Evolutionary conservation across 2,329 filamentous ascomycete species (phyloP), one percentile per base, ranked within the genome.

Genomic region (Aspergillus melleus): DNA sequence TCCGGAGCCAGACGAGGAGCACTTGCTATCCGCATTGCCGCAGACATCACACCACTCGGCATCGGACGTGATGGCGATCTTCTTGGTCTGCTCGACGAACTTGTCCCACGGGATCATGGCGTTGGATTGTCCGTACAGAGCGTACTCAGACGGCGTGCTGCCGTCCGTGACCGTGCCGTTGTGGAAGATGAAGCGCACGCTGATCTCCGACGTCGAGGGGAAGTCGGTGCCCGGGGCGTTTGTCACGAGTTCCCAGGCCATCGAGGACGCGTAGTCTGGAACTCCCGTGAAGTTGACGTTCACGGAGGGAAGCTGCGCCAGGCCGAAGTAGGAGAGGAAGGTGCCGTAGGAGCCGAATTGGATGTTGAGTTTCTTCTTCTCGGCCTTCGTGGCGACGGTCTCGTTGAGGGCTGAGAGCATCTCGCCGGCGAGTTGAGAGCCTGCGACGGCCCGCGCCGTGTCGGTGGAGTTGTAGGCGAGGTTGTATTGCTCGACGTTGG

Each of bases 231-330:
- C 69, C 6, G 70, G 67, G 4, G 70, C 70, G 61, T 85, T 81
- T 46, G 85, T 88, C 67, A 87, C 83, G 22, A 83, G 83, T 80
- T 96, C 93, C 73, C 96, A 93, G 6, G 82, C 82, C 85, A 96
- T 91, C 64, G 87, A 87, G 2, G 88, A 89, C 5, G 92, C 92
- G 70, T 96, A 96, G 77, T 92, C 88, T n/a, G 89, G 87, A 12
- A 96, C 80, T 57, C 90, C 90, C 60, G 79, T 87, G 79, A 96
- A 96, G 73, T 90, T 79, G 1, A 77, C 66, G 60, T 81, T 84
- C 2, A 78, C 82, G 26, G 67, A 58, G 5, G 79, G 72, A 52
- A 88, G 74, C 60, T 83, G 76, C 1, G 82, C 76, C 19, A 88
- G 81, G 22, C 85, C 85, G 72, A 88, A 88, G 77, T 86, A 87